Evolutionary conservation across 371 early-diverging fungal species (phyloP).

Genomic region (Syncephalis fuscata): DNA sequence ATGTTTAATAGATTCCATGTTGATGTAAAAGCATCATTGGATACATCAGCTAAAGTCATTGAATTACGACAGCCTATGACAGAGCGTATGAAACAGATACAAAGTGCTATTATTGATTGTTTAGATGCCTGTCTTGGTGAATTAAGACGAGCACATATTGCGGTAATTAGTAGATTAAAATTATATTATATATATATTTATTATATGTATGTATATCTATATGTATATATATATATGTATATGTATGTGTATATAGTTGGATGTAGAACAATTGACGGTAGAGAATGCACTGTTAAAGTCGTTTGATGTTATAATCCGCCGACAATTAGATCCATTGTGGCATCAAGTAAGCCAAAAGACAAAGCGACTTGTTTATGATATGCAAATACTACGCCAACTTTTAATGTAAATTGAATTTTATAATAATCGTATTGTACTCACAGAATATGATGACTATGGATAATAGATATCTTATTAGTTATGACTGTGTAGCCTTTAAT

Average conservation of each 20-base stretch:
- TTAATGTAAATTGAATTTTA: constrained; percentile 20
- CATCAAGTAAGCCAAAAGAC: constrained; percentile 57
- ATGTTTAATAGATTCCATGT: constrained; percentile 46
- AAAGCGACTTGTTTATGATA: constrained; percentile 58
- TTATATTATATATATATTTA: neutral
- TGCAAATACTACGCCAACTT: constrained; percentile 51
- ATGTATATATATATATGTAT: too few species aligned
- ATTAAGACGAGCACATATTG: constrained; percentile 41
- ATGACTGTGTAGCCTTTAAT: constrained; percentile 82
- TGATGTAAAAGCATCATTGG: constrained; percentile 37
- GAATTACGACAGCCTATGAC: constrained; percentile 76
- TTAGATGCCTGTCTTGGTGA: constrained; percentile 65
- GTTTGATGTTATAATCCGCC: constrained; percentile 57
- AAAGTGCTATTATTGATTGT: constrained; percentile 70
- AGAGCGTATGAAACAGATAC: constrained; percentile 61
- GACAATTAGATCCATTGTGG: constrained; percentile 77
- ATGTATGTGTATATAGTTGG: constrained; percentile 9
- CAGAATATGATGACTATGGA: neutral
- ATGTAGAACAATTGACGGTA: constrained; percentile 69
- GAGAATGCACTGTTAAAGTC: constrained; percentile 72
- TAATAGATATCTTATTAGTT: constrained; percentile 44
- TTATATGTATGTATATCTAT: neutral
- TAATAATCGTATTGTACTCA: neutral
- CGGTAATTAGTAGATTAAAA: constrained; percentile 13
- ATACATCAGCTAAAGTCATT: constrained; percentile 32